Conservation (phyloP, 441 rosid species). For the Bruguiera hainesii region DNA sequence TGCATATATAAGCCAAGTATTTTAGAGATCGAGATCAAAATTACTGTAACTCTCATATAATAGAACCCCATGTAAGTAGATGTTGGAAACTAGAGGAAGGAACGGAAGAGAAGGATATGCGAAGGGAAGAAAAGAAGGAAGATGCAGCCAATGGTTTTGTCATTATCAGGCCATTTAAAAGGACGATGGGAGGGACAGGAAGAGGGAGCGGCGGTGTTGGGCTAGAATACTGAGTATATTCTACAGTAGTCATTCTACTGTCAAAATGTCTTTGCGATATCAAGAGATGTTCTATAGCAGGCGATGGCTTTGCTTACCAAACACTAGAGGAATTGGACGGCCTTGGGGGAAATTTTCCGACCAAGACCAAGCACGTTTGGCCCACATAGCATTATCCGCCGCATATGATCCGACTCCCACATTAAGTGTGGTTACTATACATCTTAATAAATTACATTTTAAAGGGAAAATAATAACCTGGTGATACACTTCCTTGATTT, state of each 20-base stretch:
- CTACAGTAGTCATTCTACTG: neutral
- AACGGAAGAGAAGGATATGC: neutral
- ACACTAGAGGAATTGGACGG: too few species aligned
- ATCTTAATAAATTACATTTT: too few species aligned
- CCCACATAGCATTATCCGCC: too few species aligned
- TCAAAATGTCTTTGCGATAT: neutral
- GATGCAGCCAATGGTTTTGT: slow-evolving; percentile 24
- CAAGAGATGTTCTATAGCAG: neutral
- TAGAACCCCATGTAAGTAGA: neutral
- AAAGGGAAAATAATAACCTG: too few species aligned
- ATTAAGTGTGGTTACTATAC: too few species aligned
- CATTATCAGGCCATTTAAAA: slow-evolving; percentile 25
- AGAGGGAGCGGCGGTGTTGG: neutral
- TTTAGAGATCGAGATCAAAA: slow-evolving; percentile 3
- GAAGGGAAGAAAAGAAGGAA: slow-evolving; percentile 5
- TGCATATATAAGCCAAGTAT: neutral
- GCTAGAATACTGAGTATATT: neutral
- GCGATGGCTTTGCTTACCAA: too few species aligned
- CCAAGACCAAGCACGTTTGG: too few species aligned
- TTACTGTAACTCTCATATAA: neutral
- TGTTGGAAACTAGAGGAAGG: slow-evolving; percentile 3
- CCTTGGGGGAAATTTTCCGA: too few species aligned
- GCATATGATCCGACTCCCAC: too few species aligned
- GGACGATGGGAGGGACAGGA: slow-evolving; percentile 17
- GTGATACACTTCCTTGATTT: neutral